Evolutionary conservation across 2,329 filamentous ascomycete genomes (phyloP).

Genomic region (Domatiomyces globalis): DNA sequence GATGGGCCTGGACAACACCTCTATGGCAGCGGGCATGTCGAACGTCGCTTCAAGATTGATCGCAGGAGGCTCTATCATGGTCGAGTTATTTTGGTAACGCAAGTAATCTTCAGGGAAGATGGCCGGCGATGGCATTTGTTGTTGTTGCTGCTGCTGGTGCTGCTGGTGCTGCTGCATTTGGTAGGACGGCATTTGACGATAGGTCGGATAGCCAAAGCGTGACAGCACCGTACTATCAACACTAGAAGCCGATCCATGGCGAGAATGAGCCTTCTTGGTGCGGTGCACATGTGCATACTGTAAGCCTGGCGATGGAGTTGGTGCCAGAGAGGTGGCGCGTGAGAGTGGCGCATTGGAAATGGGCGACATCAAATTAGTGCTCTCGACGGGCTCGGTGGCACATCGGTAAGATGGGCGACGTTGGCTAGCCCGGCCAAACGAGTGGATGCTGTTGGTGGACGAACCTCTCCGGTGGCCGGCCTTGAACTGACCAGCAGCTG

Average conservation of each 20-base stretch:
- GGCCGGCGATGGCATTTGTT: constrained; percentile 24
- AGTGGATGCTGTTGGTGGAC: constrained; percentile 36
- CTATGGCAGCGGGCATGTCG: constrained; percentile 16
- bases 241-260: constrained; percentile 53
- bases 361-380: constrained; percentile 32
- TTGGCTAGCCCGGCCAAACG: constrained; percentile 3
- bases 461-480: constrained; percentile 17
- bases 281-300: constrained; percentile 23
- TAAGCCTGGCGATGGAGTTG: constrained; percentile 12
- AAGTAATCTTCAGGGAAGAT: constrained; percentile 16
- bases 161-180: constrained; percentile 30
- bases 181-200: constrained; percentile 56
- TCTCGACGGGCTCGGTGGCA: constrained; percentile 33
- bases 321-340: constrained; percentile 12
- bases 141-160: constrained; percentile 31
- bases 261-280: constrained; percentile 30
- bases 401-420: constrained; percentile 33
- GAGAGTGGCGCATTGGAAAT: constrained; percentile 24
- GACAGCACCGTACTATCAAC: constrained; percentile 52
- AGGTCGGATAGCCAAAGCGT: constrained; percentile 71
- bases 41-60: constrained; percentile 30
- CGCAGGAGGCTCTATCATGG: constrained; percentile 12
- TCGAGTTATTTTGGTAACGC: constrained; percentile 18
- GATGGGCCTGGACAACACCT: constrained; percentile 25
- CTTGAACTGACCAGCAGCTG: constrained; percentile 5